phyloP scores from a whole-genome alignment of 805 yeast genomes.

The Blastobotrys attinorum region DNA sequence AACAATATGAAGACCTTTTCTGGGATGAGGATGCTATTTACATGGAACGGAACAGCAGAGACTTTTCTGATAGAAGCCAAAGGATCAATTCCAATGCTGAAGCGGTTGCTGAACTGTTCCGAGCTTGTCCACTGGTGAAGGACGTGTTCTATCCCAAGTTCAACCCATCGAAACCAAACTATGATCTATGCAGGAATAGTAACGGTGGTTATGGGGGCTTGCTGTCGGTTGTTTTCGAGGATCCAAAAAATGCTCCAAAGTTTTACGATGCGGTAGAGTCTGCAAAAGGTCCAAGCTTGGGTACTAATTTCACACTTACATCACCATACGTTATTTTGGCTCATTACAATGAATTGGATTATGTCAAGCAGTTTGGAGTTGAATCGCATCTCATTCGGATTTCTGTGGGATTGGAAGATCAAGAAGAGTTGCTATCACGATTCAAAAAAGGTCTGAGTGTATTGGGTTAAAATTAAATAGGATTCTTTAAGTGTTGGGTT shows the following conservation, averaged over 20 bases:
- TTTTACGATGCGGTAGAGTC: conserved; percentile 64
- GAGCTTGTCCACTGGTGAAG: conserved; percentile 40
- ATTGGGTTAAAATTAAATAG: not conserved
- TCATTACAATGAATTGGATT: conserved; percentile 74
- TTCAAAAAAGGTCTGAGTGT: conserved; percentile 27
- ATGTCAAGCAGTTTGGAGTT: conserved; percentile 73
- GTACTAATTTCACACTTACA: conserved; percentile 81
- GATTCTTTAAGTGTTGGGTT: too few relatives aligned
- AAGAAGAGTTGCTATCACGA: conserved; percentile 43
- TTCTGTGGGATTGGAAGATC: conserved; percentile 79
- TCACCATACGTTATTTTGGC: conserved; percentile 88
- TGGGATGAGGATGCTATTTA: conserved; percentile 95
- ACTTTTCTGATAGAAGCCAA: conserved; percentile 57
- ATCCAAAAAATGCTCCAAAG: conserved; percentile 54
- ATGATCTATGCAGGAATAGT: conserved; percentile 59
- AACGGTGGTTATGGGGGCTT: conserved; percentile 88
- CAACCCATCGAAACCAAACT: conserved; percentile 46
- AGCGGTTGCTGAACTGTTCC: conserved; percentile 29
- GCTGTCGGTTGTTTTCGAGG: conserved; percentile 62
- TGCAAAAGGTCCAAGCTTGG: conserved; percentile 86
- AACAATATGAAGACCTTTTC: conserved; percentile 62
- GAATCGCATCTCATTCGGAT: conserved; percentile 70
- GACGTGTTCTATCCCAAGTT: conserved; percentile 66
- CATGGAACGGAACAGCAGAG: conserved; percentile 88
- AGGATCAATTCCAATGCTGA: conserved; percentile 34